Evolutionary conservation across 352 stramenopile genomes (phyloP).

Genomic region (Albugo candida): DNA sequence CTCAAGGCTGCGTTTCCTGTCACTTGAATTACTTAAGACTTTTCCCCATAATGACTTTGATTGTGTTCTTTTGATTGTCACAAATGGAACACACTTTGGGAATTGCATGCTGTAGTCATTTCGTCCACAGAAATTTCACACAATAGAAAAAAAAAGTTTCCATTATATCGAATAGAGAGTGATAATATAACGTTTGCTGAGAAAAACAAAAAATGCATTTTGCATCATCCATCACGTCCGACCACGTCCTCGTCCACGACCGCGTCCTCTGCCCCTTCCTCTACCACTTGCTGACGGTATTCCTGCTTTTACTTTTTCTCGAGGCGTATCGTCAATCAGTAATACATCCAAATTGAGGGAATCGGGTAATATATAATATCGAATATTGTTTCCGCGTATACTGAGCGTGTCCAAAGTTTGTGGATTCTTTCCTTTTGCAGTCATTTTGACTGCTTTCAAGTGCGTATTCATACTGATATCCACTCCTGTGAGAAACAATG

Average conservation of each 20-base stretch:
- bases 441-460: constrained; percentile 97
- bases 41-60: no score
- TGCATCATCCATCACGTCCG: constrained; percentile 8
- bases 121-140: no score
- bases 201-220: background rate
- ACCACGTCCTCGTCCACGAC: constrained; percentile 43
- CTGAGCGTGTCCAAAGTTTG: constrained; percentile 93
- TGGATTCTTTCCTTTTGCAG: constrained; percentile 94
- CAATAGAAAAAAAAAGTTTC: no score
- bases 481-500: constrained; percentile 51
- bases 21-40: no score
- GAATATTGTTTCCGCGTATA: constrained; percentile 97
- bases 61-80: no score
- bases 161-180: no score
- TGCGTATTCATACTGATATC: constrained; percentile 99
- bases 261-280: constrained; percentile 57
- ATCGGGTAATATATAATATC: constrained; percentile 87
- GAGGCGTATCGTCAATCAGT: constrained; percentile 95
- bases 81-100: no score
- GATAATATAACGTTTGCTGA: no score
- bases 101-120: no score
- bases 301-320: constrained; percentile 82
- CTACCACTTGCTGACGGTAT: constrained; percentile 34
- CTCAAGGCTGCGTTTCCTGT: no score
- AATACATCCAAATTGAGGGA: constrained; percentile 97